phyloP scores from a whole-genome alignment of 2,329 filamentous ascomycete genomes.

The Cytospora piceae region DNA sequence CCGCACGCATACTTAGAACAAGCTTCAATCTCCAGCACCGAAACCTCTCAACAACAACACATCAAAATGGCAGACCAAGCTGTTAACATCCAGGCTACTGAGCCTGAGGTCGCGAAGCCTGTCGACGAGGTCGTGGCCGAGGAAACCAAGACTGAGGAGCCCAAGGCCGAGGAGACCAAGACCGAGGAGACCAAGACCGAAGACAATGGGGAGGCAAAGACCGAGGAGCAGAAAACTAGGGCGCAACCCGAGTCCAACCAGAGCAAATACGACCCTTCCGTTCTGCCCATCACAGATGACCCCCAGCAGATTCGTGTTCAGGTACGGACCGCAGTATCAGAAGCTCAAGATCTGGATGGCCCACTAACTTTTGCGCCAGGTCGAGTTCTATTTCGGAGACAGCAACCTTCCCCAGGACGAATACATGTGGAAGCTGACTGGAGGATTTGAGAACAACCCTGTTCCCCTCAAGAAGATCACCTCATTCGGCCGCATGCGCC shows the following conservation, averaged over 20 bases:
- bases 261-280: conserved; percentile 71
- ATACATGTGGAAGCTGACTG: conserved; percentile 79
- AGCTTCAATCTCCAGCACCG: neutral
- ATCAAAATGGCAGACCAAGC: conserved; percentile 34
- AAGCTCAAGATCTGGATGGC: neutral
- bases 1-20: neutral
- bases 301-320: conserved; percentile 82
- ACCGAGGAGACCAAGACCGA: conserved; percentile 35
- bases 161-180: conserved; percentile 41
- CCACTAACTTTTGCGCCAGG: conserved; percentile 53
- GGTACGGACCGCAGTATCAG: conserved; percentile 50
- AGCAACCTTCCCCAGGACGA: conserved; percentile 88
- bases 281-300: conserved; percentile 73
- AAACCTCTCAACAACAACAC: neutral
- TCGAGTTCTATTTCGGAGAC: conserved; percentile 96
- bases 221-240: conserved; percentile 5
- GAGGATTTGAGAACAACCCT: conserved; percentile 79
- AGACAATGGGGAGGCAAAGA: conserved; percentile 4
- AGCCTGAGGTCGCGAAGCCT: conserved; percentile 30
- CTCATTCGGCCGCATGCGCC: conserved; percentile 94
- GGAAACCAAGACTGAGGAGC: conserved; percentile 38
- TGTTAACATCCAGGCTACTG: conserved; percentile 33
- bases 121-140: conserved; percentile 52
- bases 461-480: conserved; percentile 78
- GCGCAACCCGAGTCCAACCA: conserved; percentile 52